A percentile compares a stretch with the other conserved stretches of the same genome.
These are phyloP conservation scores for Plasmodium chabaudi DNA, from an alignment of 169 alveolate species.

Conservation along the genomic window DNA sequence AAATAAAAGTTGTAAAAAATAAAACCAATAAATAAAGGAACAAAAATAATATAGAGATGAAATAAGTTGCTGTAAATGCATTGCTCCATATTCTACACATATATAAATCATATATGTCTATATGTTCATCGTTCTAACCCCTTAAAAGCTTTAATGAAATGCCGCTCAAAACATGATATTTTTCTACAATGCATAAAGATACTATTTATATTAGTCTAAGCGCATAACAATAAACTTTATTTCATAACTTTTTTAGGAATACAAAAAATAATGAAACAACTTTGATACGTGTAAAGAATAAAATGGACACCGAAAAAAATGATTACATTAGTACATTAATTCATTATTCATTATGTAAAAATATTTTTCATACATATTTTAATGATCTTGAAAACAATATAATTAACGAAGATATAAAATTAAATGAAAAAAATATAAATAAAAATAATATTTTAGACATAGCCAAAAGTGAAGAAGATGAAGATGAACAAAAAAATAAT, in stretches of 20 bases:
- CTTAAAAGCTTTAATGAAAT: no score
- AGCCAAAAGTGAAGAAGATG: background rate
- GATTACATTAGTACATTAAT: conserved; percentile 20
- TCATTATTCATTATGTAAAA: conserved; percentile 27
- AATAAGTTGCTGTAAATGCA: no score
- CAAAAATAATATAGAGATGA: no score
- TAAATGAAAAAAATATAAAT: background rate
- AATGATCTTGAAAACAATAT: conserved; percentile 3
- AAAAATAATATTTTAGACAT: background rate
- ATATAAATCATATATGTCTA: no score
- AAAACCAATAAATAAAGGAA: no score
- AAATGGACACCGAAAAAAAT: conserved; percentile 6
- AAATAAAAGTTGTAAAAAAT: background rate
- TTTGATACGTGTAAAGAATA: background rate
- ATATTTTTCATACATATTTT: conserved; percentile 7
- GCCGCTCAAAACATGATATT: no score
- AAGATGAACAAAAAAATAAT: background rate
- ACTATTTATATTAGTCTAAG: no score
- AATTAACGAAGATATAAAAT: conserved; percentile 11
- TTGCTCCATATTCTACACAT: no score
- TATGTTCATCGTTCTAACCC: no score
- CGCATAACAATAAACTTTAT: background rate
- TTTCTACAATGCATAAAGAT: no score
- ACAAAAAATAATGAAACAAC: conserved; percentile 16
- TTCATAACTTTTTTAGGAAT: conserved; percentile 18